A percentile compares a stretch with the other conserved stretches of the same genome.
Evolutionary conservation across 352 stramenopile species (phyloP).

Genomic region (Aphanomyces euteiches): DNA sequence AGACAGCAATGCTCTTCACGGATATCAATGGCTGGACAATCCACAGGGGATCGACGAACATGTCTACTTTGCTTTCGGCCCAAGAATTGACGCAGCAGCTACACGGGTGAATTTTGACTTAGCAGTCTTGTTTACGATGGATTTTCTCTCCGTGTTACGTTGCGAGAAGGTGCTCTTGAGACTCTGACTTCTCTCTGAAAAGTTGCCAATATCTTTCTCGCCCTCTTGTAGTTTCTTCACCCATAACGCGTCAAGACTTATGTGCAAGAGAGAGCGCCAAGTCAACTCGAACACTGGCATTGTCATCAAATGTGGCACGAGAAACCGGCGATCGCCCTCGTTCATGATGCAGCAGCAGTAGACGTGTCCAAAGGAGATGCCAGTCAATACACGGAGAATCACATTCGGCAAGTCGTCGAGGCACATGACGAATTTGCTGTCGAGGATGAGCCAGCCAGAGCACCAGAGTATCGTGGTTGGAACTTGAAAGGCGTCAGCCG

Average conservation of each 20-base stretch:
- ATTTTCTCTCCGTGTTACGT: no score
- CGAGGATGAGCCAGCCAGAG: slow-evolving; percentile 16
- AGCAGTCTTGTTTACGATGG: no score
- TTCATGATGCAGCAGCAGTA: slow-evolving; percentile 6
- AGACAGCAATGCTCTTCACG: no score
- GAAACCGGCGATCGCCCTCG: not conserved
- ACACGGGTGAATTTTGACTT: no score
- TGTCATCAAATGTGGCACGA: not conserved
- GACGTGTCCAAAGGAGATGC: not conserved
- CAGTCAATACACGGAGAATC: not conserved
- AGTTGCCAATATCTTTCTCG: not conserved
- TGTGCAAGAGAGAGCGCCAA: not conserved
- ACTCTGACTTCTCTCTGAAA: no score
- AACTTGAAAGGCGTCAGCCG: slow-evolving; percentile 14
- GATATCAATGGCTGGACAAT: no score
- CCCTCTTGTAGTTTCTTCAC: not conserved
- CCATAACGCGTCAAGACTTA: slow-evolving; percentile 6
- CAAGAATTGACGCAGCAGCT: no score
- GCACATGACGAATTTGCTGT: slow-evolving; percentile 10
- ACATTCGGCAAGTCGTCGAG: slow-evolving; percentile 18
- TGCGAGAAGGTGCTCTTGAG: no score
- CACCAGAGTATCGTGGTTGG: not conserved
- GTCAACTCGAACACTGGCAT: not conserved
- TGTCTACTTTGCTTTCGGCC: no score
- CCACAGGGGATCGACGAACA: no score